Base-by-base conservation (phyloP, 306 rosid genomes). In the Benincasa hispida region DNA sequence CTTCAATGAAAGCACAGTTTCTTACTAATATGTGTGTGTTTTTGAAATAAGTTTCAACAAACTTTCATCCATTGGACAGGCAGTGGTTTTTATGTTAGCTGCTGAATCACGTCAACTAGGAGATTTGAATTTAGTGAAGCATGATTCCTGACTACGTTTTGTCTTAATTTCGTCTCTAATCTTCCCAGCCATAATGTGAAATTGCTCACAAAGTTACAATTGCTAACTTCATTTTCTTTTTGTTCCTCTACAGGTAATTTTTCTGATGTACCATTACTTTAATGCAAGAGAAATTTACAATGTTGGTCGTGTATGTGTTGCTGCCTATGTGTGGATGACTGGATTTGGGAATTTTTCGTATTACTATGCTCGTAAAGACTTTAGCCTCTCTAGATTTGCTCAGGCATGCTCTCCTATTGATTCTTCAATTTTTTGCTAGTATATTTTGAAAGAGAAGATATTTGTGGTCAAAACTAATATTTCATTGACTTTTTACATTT, bases 251-350 rank as follows among this genome's bases (percentile, higher is more conserved):
- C 87, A 92, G 96, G 97, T 90, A 57, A 82, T 93, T 85, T 93
- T 93, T 86, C 78, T 93, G 85, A 87, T 91, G 96, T 93, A 94
- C 85, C 99, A 94, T 86, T 94, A 94, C 86, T 94, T 89, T 79
- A 88, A 93, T 72, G 97, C 97, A 70, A 57, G 81, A 76, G 99
- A 94, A 81, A 89, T 94, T 73, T 92, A 94, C 84, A 94, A 94
- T 80, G 89, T 91, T 27, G 88, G 90, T 27, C 93, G 99, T 24
- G 22, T 92, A 56, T 90, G 91, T 85, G 88, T 94, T 39, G 99
- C 97, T 47, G 89, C 96, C 47, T 94, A 94, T 82, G 97, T 94
- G 77, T 92, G 97, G 97, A 92, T 94, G 99, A 94, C 99, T 74
- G 99, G 99, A 75, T 94, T 94, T 79, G 99, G 99, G 74, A 91